Evolutionary conservation across 257 asterid genomes (phyloP), one percentile per base, ranked within the genome.

Genomic region (Handroanthus guayacan): DNA sequence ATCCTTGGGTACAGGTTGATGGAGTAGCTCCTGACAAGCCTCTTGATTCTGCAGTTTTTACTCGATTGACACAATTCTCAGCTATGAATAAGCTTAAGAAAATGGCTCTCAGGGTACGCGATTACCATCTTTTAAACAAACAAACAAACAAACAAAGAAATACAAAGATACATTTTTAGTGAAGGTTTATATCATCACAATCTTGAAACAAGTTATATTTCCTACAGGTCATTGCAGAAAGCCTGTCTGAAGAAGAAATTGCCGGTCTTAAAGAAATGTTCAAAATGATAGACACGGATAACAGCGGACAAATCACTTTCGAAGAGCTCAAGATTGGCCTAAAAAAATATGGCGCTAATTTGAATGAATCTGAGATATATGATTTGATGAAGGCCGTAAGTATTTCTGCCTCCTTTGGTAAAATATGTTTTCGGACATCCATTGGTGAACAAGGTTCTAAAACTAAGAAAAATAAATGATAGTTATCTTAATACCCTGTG

Each of bases 1-100:
- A 92, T 79, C 95, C 93, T 18, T 90, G 96, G 96, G 92, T 90
- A 75, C 87, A 83, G 79, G 78, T 84, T 54, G 90, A 87, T 1
- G 97, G 97, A 48, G 92, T 86, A 48, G 97, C 97, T 47, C 95
- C 90, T 1, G 96, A 92, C 80, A 92, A 84, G 85, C 93, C 95
- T 80, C 92, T 92, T 12, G 95, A 89, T 70, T 85, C 94, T 71
- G 97, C 95, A 25, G 95, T 90, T 67, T 79, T 92, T 62, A 85
- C 80, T 80, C 93, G 97, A 4, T 76, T 87, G 79, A 87, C 78
- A 0, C 89, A 87, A 61, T 87, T 87, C 72, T 87, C 91, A 18
- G 89, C 91, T 31, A 87, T 87, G 91, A 79, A 80, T 77, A 87
- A 81, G 84, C 87, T 87, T 38, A 87, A 87, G 82, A 87, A 79